These are phyloP conservation scores for Zasmidium angulare DNA, from an alignment of 2,329 filamentous ascomycete genomes.

Conservation along the genomic window DNA sequence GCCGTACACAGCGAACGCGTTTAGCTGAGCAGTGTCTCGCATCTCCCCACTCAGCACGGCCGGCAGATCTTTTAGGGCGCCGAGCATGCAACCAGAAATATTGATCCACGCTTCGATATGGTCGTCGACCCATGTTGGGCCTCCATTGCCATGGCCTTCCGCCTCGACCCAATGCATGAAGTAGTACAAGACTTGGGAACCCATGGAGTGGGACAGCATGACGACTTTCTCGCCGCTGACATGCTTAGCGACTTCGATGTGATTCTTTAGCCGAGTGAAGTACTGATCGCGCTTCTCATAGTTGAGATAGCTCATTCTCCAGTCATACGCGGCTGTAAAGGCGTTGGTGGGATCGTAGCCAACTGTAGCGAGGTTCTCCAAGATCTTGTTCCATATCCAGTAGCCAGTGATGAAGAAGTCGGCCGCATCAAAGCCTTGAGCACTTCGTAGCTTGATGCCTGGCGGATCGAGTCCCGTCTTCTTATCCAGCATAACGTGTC, in stretches of 20 bases:
- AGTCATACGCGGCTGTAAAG: constrained; percentile 76
- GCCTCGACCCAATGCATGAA: constrained; percentile 82
- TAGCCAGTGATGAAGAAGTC: constrained; percentile 90
- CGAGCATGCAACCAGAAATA: constrained; percentile 96
- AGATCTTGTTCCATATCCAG: constrained; percentile 99
- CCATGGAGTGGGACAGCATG: constrained; percentile 94
- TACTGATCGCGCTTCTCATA: constrained; percentile 90
- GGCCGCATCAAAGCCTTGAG: constrained; percentile 94
- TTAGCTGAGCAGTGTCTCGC: constrained; percentile 96
- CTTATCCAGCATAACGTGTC: constrained; percentile 95
- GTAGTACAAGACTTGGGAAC: constrained; percentile 88
- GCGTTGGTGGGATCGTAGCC: constrained; percentile 87
- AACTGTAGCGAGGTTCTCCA: constrained; percentile 93
- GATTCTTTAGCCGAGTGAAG: constrained; percentile 83
- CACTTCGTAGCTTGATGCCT: constrained; percentile 83
- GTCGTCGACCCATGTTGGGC: constrained; percentile 83
- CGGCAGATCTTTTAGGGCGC: constrained; percentile 84
- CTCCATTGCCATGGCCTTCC: constrained; percentile 73
- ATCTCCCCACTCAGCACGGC: constrained; percentile 94
- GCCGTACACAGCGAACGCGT: constrained; percentile 93
- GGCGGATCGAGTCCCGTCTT: constrained; percentile 87
- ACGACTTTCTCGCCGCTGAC: constrained; percentile 77
- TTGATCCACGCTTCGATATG: constrained; percentile 97
- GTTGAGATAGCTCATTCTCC: constrained; percentile 87
- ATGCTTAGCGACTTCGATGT: constrained; percentile 81